These are phyloP conservation scores for Bjerkandera adusta DNA, from an alignment of 1,284 basidiomycete species.

Conservation along the genomic window DNA sequence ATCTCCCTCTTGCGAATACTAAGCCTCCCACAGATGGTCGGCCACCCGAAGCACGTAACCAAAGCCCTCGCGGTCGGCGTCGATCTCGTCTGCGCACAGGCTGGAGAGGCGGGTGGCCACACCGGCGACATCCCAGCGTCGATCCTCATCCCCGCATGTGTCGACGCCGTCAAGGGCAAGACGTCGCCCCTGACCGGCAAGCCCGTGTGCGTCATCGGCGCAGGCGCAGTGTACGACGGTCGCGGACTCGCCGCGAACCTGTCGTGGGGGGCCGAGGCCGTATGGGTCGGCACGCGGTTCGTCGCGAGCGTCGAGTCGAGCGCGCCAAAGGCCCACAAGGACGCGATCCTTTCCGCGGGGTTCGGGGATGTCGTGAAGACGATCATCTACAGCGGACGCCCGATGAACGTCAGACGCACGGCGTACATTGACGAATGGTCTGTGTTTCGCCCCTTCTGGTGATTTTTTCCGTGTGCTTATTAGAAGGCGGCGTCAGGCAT, in stretches of 20 bases:
- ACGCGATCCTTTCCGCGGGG: slow-evolving; percentile 61
- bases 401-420: slow-evolving; percentile 79
- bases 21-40: slow-evolving; percentile 67
- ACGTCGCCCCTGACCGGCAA: slow-evolving; percentile 77
- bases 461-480: not conserved
- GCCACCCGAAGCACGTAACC: slow-evolving; percentile 82
- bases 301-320: slow-evolving; percentile 80
- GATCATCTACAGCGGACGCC: slow-evolving; percentile 86
- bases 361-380: slow-evolving; percentile 77
- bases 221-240: slow-evolving; percentile 86
- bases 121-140: slow-evolving; percentile 73
- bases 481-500: slow-evolving; percentile 36
- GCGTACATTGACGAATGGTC: slow-evolving; percentile 81
- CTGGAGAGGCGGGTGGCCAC: slow-evolving; percentile 85
- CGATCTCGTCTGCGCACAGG: slow-evolving; percentile 89
- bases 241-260: slow-evolving; percentile 84
- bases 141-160: slow-evolving; percentile 83
- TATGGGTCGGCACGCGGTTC: slow-evolving; percentile 76
- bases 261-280: slow-evolving; percentile 80
- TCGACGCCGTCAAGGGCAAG: slow-evolving; percentile 74
- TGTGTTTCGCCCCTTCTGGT: slow-evolving; percentile 20
- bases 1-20: not conserved
- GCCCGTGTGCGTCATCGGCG: slow-evolving; percentile 81
- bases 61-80: slow-evolving; percentile 81
- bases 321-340: slow-evolving; percentile 84